Evolutionary conservation across 2,329 filamentous ascomycete genomes (phyloP), one percentile per base, ranked within the genome.

Genomic region (Claviceps citrina): DNA sequence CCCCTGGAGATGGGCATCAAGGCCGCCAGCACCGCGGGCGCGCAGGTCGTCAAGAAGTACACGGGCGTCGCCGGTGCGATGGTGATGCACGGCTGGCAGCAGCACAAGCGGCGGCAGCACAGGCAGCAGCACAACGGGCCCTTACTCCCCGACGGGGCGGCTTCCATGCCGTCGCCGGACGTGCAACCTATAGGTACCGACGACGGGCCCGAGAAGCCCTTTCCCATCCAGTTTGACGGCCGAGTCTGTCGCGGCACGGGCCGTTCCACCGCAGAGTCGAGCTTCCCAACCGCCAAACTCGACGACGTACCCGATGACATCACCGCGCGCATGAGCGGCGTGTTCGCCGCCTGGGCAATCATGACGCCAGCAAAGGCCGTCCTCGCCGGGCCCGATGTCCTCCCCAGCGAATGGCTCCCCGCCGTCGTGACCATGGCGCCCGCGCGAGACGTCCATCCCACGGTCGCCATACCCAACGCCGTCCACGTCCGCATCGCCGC

Each of bases 311-410:
- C 71, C 0, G 67, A 70, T 20, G 63, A 71, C 26, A 53, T 79
- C 31, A 60, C 65, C 18, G 57, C 70, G 45, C 66, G 70, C 3
- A 62, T 82, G 37, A 58, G 62, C 10, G 79, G 78, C 0, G 66
- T 78, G 6, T 83, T 78, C 49, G 74, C 78, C 30, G 77, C 74
- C 3, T 83, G 78, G 78, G 70, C 68, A n/a, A n/a, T n/a, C n/a
- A n/a, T n/a, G n/a, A n/a, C n/a, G n/a, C n/a, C n/a, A n/a, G n/a
- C n/a, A n/a, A n/a, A n/a, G n/a, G n/a, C n/a, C n/a, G n/a, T n/a
- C n/a, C n/a, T n/a, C n/a, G n/a, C n/a, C n/a, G n/a, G n/a, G n/a
- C n/a, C n/a, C n/a, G n/a, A n/a, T n/a, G n/a, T n/a, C n/a, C n/a
- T n/a, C n/a, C n/a, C n/a, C n/a, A n/a, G 54, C 62, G 60, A 65